Percentiles rank a stretch among this genome's conserved stretches.
phyloP scores from a whole-genome alignment of 2,329 filamentous ascomycete genomes.

The Cladosporium sp. region DNA sequence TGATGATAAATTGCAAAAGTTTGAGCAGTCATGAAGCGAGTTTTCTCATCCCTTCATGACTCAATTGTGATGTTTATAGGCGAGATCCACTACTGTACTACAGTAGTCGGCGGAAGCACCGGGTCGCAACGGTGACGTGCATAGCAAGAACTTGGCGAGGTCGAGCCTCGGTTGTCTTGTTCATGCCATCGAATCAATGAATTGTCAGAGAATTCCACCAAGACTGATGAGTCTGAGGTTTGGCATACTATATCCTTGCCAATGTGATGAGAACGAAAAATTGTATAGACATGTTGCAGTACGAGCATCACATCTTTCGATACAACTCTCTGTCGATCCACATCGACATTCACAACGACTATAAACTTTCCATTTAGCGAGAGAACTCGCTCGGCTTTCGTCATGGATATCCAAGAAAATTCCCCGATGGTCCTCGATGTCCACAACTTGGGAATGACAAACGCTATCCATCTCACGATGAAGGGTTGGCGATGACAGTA shows the following conservation, averaged over 20 bases:
- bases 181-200: too few relatives aligned
- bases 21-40: not conserved
- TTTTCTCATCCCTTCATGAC: not conserved
- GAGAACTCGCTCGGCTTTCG: constrained; percentile 4
- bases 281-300: too few relatives aligned
- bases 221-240: too few relatives aligned
- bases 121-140: not conserved
- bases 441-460: not conserved
- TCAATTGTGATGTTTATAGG: not conserved
- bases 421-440: not conserved
- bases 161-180: not conserved
- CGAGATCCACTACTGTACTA: not conserved
- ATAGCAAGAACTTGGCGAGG: not conserved
- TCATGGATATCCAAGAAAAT: not conserved
- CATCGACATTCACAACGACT: not conserved
- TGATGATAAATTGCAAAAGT: too few relatives aligned
- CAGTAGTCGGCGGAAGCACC: not conserved
- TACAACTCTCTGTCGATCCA: not conserved
- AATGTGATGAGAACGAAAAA: too few relatives aligned
- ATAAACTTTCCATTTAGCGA: constrained; percentile 10
- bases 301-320: too few relatives aligned
- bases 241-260: too few relatives aligned
- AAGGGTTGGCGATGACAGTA: not conserved
- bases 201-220: too few relatives aligned
- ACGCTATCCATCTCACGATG: not conserved